phyloP scores from a whole-genome alignment of 192 early-diverging fungal genomes.

The Chytriomyces sp. region DNA sequence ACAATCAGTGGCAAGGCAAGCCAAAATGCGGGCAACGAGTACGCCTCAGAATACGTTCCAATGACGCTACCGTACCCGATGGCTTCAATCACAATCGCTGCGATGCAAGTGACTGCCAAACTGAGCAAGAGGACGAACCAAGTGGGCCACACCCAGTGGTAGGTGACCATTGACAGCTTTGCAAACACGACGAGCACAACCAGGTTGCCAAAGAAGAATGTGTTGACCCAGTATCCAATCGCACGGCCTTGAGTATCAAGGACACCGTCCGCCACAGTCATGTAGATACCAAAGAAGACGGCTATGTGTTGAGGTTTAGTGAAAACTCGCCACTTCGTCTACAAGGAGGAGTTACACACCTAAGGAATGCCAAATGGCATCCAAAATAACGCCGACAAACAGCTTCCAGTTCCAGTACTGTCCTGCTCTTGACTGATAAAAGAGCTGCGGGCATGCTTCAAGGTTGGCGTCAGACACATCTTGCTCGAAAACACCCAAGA shows the following conservation, averaged over 20 bases:
- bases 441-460: slow-evolving; percentile 47
- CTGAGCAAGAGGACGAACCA: slow-evolving; percentile 27
- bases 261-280: slow-evolving; percentile 37
- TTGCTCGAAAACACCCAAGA: slow-evolving; percentile 52
- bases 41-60: slow-evolving; percentile 37
- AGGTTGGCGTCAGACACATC: slow-evolving; percentile 46
- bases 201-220: slow-evolving; percentile 48
- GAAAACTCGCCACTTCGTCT: slow-evolving; percentile 1
- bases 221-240: slow-evolving; percentile 51
- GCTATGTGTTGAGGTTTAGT: not conserved
- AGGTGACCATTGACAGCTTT: slow-evolving; percentile 33
- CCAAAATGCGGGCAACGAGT: slow-evolving; percentile 42
- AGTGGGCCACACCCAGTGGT: slow-evolving; percentile 45
- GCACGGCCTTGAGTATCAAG: slow-evolving; percentile 34
- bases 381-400: slow-evolving; percentile 7
- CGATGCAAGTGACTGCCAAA: slow-evolving; percentile 30
- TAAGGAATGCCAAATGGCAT: slow-evolving; percentile 25
- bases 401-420: slow-evolving; percentile 45
- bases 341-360: slow-evolving; percentile 11
- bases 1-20: slow-evolving; percentile 27
- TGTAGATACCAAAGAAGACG: slow-evolving; percentile 43
- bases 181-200: slow-evolving; percentile 48
- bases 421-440: slow-evolving; percentile 41
- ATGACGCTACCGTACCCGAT: slow-evolving; percentile 33
- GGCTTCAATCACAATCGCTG: slow-evolving; percentile 41